Evolutionary conservation across 768 basidiomycete species (phyloP), one percentile per base, ranked within the genome.

Genomic region (Pleurotus giganteus): DNA sequence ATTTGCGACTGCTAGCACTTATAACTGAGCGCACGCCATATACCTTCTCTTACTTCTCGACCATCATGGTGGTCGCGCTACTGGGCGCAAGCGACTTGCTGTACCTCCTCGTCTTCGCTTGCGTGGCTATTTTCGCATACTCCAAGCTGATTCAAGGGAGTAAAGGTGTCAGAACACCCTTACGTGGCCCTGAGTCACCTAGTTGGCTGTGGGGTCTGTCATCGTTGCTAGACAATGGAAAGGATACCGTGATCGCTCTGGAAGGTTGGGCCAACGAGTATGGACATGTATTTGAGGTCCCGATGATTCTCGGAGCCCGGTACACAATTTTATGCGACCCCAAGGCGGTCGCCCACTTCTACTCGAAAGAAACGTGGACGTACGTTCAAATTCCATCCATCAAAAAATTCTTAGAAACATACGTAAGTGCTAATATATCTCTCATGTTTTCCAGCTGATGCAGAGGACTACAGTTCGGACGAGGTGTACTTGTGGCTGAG

Each of bases 311-410:
- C 4, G 76, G 76, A 0, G 60, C 68, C 0, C 64, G 49, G 7
- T 60, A 58, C 4, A 60, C 81, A 19, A 60, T 78, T 3, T 62
- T 81, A 4, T 68, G 71, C 41, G 81, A 81, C 57, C 75, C 75
- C 2, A 82, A 77, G 63, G 82, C 83, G 0, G 65, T 79, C 19
- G 69, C 74, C 0, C 80, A 85, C 57, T 73, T 81, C 37, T 80
- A 74, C 54, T 68, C 76, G 13, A 72, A 66, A 53, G 83, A 84
- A 47, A 78, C 81, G 0, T 79, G 68, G 44, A 70, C 67, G 0
- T 85, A 85, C 57, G 63, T 74, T 0, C 76, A 75, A 31, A 73
- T 71, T 0, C 66, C 64, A 2, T 58, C 74, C 12, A 55, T 64
- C 2, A 72, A 63, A 41, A 32, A 60, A 1, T 71, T 75, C 31